phyloP scores from a whole-genome alignment of 768 basidiomycete species.

The Trametes maxima region DNA sequence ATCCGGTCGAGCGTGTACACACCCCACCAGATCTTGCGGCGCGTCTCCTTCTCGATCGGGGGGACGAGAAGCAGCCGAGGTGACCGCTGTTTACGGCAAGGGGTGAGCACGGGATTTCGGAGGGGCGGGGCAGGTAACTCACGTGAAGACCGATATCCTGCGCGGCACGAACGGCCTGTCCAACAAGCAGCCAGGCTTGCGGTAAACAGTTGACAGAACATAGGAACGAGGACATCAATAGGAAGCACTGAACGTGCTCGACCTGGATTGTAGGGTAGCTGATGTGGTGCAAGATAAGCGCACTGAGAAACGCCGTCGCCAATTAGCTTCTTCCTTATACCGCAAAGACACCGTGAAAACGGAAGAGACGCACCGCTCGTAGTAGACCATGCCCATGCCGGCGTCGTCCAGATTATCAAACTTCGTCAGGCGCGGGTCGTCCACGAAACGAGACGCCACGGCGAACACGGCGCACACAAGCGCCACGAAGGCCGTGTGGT shows the following conservation, averaged over 20 bases:
- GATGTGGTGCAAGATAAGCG: conserved; percentile 89
- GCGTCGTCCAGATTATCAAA: conserved; percentile 69
- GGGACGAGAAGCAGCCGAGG: conserved; percentile 71
- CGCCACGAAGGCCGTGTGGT: conserved; percentile 75
- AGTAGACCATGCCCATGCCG: conserved; percentile 88
- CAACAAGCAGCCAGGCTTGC: conserved; percentile 91
- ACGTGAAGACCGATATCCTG: conserved; percentile 94
- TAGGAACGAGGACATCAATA: conserved; percentile 86
- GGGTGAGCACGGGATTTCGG: conserved; percentile 18
- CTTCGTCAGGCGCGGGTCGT: conserved; percentile 65
- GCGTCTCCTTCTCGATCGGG: conserved; percentile 84
- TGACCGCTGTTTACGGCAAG: conserved; percentile 61
- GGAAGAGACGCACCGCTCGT: conserved; percentile 66
- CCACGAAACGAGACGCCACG: conserved; percentile 78
- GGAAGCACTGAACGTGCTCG: conserved; percentile 87
- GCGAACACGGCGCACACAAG: conserved; percentile 89
- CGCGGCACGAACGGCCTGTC: conserved; percentile 86
- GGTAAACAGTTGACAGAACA: conserved; percentile 93
- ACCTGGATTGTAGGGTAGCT: conserved; percentile 84
- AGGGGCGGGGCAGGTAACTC: conserved; percentile 37
- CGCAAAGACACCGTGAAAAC: conserved; percentile 2
- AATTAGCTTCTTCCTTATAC: neutral
- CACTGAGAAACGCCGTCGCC: conserved; percentile 45
- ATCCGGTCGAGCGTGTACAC: conserved; percentile 90
- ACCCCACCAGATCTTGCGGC: conserved; percentile 93